These are phyloP conservation scores for Clarireedia sp. DNA, from an alignment of 2,329 filamentous ascomycete species.

Conservation along the genomic window DNA sequence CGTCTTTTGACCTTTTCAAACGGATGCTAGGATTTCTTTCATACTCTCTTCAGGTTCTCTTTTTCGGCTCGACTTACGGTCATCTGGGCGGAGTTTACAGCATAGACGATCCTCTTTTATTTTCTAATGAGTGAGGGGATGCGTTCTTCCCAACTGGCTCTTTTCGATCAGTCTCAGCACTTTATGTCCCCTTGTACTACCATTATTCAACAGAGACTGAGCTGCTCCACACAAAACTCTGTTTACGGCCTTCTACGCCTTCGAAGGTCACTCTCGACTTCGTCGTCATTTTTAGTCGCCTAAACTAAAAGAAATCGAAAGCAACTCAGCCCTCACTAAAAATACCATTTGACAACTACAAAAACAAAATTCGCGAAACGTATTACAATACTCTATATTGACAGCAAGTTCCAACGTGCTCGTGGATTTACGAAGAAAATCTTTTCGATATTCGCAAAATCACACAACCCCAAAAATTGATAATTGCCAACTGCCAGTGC, in stretches of 20 bases:
- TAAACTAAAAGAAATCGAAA: conserved; percentile 27
- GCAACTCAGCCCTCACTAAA: conserved; percentile 21
- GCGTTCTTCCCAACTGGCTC: conserved; percentile 26
- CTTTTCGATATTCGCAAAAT: conserved; percentile 7
- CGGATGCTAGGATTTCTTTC: conserved; percentile 28
- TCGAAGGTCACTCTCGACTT: conserved; percentile 28
- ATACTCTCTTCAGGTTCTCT: conserved; percentile 26
- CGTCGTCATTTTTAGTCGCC: conserved; percentile 29
- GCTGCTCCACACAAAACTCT: conserved; percentile 22
- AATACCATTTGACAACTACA: conserved; percentile 25
- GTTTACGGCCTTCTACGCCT: conserved; percentile 24
- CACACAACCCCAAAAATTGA: conserved; percentile 12
- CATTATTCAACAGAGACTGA: conserved; percentile 30
- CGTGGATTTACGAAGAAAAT: conserved; percentile 15
- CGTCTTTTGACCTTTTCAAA: conserved; percentile 23
- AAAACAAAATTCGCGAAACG: conserved; percentile 8
- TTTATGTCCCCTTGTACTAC: conserved; percentile 31
- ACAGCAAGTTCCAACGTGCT: conserved; percentile 28
- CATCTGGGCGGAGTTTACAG: conserved; percentile 27
- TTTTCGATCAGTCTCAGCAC: conserved; percentile 30
- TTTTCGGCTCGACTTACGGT: conserved; percentile 29
- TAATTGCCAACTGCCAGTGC: conserved; percentile 20
- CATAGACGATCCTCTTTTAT: conserved; percentile 20
- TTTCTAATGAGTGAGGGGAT: conserved; percentile 12
- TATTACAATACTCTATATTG: conserved; percentile 16